Base-by-base conservation (phyloP, 805 yeast genomes). In the Danielozyma ontarioensis region DNA sequence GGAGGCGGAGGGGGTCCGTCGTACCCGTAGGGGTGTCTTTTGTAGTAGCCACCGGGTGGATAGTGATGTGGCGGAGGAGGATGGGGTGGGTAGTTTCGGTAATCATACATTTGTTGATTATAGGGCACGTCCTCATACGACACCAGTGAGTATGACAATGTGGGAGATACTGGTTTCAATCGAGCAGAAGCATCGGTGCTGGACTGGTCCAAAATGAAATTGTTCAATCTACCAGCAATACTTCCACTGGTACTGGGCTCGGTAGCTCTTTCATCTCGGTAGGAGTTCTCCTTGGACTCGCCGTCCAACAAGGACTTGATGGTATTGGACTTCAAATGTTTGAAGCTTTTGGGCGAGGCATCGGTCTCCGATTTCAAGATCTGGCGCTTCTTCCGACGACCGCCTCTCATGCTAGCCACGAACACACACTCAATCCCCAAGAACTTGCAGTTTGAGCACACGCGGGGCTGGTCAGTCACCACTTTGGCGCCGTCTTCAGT, bases 391-490 rank as follows among this genome's bases (percentile, higher is more conserved):
- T 62, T 53, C 24, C 81, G 57, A 29, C 78, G 54, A 3, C 83
- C 83, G 15, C 83, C 83, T 34, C 83, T 48, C 47, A 63, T 70
- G 37, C 76, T 66, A 33, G 70, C 72, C 12, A 76, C 78, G 53
- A 74, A 77, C 14, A 75, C 70, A 53, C 83, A 77, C 18, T 67
- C 69, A 0, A 59, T 52, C 1, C 70, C 72, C 13, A 69, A 46
- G 3, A 59, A 34, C 32, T 58, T 54, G 43, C 82, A 76, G 44
- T 76, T 76, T 25, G 79, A 52, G 42, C 83, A 77, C 11, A 43
- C 33, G 5, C 40, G 41, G 13, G 37, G 19, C 24, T 19, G 29
- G 13, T 28, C 29, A 13, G 35, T 30, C 12, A 30, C 24, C 28
- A 28, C 48, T 26, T 40, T 49, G 31, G 43, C 50, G 4, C 53